phyloP scores from a whole-genome alignment of 257 asterid species.

The Scutellaria barbata region DNA sequence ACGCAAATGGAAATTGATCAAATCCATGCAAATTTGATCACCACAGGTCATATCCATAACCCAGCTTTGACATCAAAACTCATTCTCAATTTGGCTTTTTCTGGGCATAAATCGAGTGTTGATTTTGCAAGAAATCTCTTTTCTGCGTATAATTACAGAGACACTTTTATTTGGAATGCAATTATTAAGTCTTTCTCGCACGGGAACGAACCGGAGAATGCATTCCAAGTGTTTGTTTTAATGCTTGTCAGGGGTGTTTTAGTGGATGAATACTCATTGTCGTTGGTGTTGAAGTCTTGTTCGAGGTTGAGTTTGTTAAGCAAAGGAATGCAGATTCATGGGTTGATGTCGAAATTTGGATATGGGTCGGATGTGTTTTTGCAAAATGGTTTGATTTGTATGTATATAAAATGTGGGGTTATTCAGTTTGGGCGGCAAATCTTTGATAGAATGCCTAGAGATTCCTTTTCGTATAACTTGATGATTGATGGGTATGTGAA shows the following conservation, averaged over 20 bases:
- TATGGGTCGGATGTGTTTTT: conserved; percentile 61
- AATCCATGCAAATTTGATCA: conserved; percentile 64
- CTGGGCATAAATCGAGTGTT: conserved; percentile 46
- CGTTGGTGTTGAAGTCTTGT: conserved; percentile 74
- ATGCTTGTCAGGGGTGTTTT: conserved; percentile 71
- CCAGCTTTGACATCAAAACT: conserved; percentile 54
- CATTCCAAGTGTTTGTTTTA: conserved; percentile 60
- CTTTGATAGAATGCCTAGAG: conserved; percentile 65
- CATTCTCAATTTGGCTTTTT: conserved; percentile 54
- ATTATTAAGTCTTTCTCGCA: conserved; percentile 64
- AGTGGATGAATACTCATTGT: conserved; percentile 68
- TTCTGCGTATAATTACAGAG: conserved; percentile 42
- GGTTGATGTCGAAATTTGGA: conserved; percentile 62
- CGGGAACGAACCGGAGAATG: conserved; percentile 58
- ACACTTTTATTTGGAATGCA: conserved; percentile 79
- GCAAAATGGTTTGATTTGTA: conserved; percentile 65
- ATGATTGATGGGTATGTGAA: conserved; percentile 89
- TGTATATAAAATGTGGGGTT: conserved; percentile 64
- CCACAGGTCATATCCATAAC: conserved; percentile 66
- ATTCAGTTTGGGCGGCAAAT: conserved; percentile 53
- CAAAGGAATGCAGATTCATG: conserved; percentile 77
- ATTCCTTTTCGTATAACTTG: conserved; percentile 71
- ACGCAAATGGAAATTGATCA: conserved; percentile 64
- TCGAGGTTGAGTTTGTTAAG: conserved; percentile 48
- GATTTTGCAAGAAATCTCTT: conserved; percentile 63